Conservation (phyloP, 192 early-diverging fungal species). For the Chytriomyces sp. region DNA sequence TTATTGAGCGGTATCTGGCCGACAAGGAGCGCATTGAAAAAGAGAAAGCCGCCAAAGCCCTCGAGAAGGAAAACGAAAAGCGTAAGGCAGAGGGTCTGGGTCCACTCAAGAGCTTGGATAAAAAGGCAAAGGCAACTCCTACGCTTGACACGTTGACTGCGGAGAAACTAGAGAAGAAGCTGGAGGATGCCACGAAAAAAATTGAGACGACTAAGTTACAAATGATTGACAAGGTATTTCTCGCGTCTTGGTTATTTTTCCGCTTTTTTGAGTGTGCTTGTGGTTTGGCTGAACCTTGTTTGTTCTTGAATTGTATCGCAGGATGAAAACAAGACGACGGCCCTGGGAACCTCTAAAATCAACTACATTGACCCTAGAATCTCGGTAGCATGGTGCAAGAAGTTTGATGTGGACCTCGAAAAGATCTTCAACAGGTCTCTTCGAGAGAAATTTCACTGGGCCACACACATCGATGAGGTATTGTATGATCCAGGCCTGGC, state of each 20-base stretch:
- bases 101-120: conserved; percentile 54
- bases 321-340: conserved; percentile 97
- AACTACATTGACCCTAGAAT: conserved; percentile 99
- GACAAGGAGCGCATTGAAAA: conserved; percentile 70
- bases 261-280: background rate
- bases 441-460: conserved; percentile 97
- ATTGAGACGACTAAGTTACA: conserved; percentile 75
- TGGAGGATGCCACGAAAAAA: conserved; percentile 68
- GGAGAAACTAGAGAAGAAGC: conserved; percentile 74
- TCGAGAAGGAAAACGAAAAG: conserved; percentile 87
- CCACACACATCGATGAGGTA: conserved; percentile 38
- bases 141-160: conserved; percentile 33
- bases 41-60: conserved; percentile 59
- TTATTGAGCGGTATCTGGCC: conserved; percentile 68
- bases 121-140: conserved; percentile 42
- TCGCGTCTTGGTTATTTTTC: no score
- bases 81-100: conserved; percentile 60
- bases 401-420: conserved; percentile 83
- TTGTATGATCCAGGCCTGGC: background rate
- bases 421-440: conserved; percentile 91
- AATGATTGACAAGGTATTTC: conserved; percentile 83
- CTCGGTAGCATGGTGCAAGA: conserved; percentile 89
- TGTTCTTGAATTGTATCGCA: conserved; percentile 17
- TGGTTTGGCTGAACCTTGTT: background rate
- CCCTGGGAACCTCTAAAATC: conserved; percentile 94